Conservation (phyloP, 805 yeast species). For the Danielozyma ontarioensis region DNA sequence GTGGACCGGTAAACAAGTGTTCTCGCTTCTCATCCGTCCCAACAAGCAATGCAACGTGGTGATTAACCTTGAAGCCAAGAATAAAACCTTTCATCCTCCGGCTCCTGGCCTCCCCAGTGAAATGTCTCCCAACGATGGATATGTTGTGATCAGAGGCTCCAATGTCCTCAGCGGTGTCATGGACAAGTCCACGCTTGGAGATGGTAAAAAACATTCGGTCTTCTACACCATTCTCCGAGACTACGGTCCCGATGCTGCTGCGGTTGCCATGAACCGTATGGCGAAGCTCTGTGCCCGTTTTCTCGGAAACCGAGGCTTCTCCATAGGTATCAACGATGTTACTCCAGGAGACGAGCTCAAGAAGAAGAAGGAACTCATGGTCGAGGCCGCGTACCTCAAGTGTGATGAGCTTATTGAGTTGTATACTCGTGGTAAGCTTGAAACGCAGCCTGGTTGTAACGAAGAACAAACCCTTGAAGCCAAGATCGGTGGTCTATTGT, state of each 20-base stretch:
- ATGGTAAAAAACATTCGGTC: conserved; percentile 95
- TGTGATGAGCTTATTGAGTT: conserved; percentile 86
- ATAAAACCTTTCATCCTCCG: conserved; percentile 85
- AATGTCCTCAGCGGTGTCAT: conserved; percentile 86
- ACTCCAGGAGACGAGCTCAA: conserved; percentile 84
- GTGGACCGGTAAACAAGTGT: conserved; percentile 98
- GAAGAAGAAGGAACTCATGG: conserved; percentile 77
- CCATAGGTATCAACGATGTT: conserved; percentile 96
- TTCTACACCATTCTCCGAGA: conserved; percentile 93
- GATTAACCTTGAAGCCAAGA: conserved; percentile 90
- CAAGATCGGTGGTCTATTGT: conserved; percentile 90
- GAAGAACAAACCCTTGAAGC: conserved; percentile 98
- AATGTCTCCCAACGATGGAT: conserved; percentile 98
- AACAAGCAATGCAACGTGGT: conserved; percentile 70
- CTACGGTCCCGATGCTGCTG: conserved; percentile 95
- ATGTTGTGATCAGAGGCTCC: conserved; percentile 84
- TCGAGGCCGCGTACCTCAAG: conserved; percentile 81
- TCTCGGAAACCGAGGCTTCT: conserved; percentile 92
- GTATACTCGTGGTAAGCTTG: conserved; percentile 80
- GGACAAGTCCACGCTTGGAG: conserved; percentile 96
- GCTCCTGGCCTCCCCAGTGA: conserved; percentile 67
- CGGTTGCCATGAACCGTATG: conserved; percentile 96
- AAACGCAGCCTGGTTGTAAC: conserved; percentile 98
- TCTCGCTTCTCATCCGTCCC: conserved; percentile 82
- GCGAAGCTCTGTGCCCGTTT: conserved; percentile 97